Percentiles rank a stretch among this genome's conserved stretches.
Evolutionary conservation across 306 rosid species (phyloP).

Genomic region (Sindora glabra): DNA sequence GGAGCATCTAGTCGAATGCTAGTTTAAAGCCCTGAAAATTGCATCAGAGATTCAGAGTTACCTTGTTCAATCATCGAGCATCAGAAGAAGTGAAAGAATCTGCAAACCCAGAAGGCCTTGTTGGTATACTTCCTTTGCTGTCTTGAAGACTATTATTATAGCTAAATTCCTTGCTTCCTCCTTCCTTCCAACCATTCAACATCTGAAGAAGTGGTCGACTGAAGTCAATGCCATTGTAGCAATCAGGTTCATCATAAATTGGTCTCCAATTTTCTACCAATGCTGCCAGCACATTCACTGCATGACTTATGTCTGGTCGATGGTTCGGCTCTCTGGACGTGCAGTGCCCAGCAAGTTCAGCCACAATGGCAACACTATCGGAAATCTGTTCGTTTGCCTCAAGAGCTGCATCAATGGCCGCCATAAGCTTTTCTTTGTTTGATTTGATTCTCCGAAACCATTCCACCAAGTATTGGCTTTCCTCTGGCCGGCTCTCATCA

Average conservation of each 20-base stretch:
- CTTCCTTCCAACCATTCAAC: slow-evolving; percentile 66
- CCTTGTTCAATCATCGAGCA: slow-evolving; percentile 48
- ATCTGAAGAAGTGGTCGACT: slow-evolving; percentile 57
- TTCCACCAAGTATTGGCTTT: slow-evolving; percentile 67
- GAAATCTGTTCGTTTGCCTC: slow-evolving; percentile 32
- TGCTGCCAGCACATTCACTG: slow-evolving; percentile 48
- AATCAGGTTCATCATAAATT: slow-evolving; percentile 30
- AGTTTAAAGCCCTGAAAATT: not conserved
- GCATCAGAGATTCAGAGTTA: not conserved
- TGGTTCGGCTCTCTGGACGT: slow-evolving; percentile 67
- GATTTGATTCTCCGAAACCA: slow-evolving; percentile 76
- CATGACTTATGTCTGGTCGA: slow-evolving; percentile 83
- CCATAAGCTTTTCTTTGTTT: slow-evolving; percentile 46
- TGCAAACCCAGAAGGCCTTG: slow-evolving; percentile 63
- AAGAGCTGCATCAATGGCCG: slow-evolving; percentile 56
- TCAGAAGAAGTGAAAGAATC: slow-evolving; percentile 59
- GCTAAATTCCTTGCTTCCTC: slow-evolving; percentile 39
- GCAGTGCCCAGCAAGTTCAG: slow-evolving; percentile 83
- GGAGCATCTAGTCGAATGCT: too few species aligned
- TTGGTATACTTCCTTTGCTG: slow-evolving; percentile 60
- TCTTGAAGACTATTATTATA: slow-evolving; percentile 36
- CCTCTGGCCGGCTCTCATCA: slow-evolving; percentile 73
- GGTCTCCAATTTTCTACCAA: slow-evolving; percentile 73
- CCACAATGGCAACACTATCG: slow-evolving; percentile 41
- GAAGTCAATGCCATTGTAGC: slow-evolving; percentile 39